A percentile compares a stretch with the other conserved stretches of the same genome.
These are phyloP conservation scores for Gracilaria caudata DNA, from an alignment of 23 red algal species.

Conservation along the genomic window DNA sequence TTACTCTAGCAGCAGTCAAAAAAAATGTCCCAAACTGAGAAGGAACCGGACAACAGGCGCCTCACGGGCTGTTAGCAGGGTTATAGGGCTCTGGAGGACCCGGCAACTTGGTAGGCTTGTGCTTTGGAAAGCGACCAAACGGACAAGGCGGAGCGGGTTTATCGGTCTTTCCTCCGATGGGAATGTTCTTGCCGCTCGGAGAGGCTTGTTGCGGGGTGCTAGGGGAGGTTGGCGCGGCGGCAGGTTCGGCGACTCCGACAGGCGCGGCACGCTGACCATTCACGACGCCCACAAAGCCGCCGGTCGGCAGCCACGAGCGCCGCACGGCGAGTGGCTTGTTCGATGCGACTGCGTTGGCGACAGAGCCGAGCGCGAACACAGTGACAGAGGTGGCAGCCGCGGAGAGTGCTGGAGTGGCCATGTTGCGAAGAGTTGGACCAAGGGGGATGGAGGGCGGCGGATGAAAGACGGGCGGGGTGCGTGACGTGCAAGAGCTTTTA, in stretches of 20 bases:
- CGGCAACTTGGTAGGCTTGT: constrained; percentile 59
- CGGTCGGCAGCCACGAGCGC: constrained; percentile 40
- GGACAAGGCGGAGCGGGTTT: constrained; percentile 52
- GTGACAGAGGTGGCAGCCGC: constrained; percentile 48
- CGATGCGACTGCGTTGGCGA: constrained; percentile 47
- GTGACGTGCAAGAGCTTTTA: no score
- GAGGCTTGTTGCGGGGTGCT: background rate
- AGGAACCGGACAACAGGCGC: background rate
- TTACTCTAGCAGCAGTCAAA: no score
- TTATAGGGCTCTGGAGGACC: constrained; percentile 49
- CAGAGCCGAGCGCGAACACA: constrained; percentile 37
- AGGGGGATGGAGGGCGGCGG: background rate
- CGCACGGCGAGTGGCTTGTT: constrained; percentile 39
- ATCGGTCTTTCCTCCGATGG: constrained; percentile 59
- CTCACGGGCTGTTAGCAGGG: constrained; percentile 45
- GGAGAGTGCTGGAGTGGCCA: constrained; percentile 55
- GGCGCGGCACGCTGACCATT: background rate
- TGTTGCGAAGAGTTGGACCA: background rate
- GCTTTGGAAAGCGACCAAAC: constrained; percentile 61
- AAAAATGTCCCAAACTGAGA: no score
- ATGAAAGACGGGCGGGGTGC: background rate
- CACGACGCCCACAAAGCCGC: constrained; percentile 46
- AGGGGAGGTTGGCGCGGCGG: constrained; percentile 8
- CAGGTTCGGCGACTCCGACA: constrained; percentile 12
- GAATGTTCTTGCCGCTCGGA: background rate